Percentiles rank a stretch among this genome's conserved stretches.
phyloP scores from a whole-genome alignment of 1,139 yeast genomes.

The Pichia sp. region DNA sequence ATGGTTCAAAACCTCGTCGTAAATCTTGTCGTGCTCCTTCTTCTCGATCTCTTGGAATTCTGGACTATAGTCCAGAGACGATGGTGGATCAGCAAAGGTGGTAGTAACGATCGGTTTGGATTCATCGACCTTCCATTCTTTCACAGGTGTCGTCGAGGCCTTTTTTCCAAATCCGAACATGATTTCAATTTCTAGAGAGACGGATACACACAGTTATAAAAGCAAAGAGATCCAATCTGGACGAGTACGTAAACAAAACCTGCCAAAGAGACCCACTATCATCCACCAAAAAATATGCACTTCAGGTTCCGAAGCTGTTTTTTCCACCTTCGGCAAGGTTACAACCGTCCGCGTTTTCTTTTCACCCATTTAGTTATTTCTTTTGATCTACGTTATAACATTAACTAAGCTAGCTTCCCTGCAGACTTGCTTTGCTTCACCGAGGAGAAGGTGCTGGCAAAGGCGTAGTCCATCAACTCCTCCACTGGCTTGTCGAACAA shows the following conservation, averaged over 20 bases:
- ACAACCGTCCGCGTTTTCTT: not conserved
- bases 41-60: slow-evolving; percentile 30
- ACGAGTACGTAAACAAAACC: no score
- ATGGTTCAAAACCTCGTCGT: slow-evolving; percentile 52
- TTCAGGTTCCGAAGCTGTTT: not conserved
- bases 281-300: not conserved
- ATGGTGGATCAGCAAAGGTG: slow-evolving; percentile 25
- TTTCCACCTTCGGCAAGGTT: not conserved
- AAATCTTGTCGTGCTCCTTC: slow-evolving; percentile 55
- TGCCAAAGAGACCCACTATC: no score
- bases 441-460: slow-evolving; percentile 35
- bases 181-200: not conserved
- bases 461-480: slow-evolving; percentile 57
- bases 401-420: not conserved
- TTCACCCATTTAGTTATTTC: no score
- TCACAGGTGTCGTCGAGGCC: slow-evolving; percentile 14
- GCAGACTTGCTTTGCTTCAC: not conserved
- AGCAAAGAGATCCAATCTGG: not conserved
- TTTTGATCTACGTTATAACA: not conserved
- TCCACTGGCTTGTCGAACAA: slow-evolving; percentile 83
- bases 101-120: slow-evolving; percentile 22
- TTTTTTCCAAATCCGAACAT: slow-evolving; percentile 31
- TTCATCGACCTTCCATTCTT: slow-evolving; percentile 28
- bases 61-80: slow-evolving; percentile 19
- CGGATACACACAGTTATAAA: not conserved